Base-by-base conservation (phyloP, 2,329 filamentous ascomycete species). In the Scedosporium apiospermum region DNA sequence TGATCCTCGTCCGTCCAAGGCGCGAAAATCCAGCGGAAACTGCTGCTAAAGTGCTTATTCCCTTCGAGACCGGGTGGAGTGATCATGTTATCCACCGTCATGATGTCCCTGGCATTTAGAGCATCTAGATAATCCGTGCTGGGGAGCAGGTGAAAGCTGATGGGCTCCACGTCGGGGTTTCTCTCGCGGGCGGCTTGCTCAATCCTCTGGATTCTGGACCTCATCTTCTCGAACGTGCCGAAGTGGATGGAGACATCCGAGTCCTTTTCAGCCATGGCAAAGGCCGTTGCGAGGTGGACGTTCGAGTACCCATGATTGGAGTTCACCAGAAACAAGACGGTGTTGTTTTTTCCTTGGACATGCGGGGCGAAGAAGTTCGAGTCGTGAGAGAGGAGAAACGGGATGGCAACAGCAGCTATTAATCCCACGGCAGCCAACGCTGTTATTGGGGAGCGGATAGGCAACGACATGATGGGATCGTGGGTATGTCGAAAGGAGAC, bases 261-360 rank as follows among this genome's bases (percentile, higher is more conserved):
- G 27, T 74, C 65, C 1, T 69, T 66, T 18, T 75, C 72, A 2
- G 76, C 57, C 5, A 77, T 64, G 0, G 73, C 70, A 1, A 69
- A 68, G n/a, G 67, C 65, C 4, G 74, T 74, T 4, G 74, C 72
- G 12, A 76, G 63, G 60, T 72, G 72, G 18, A 75, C 73, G 57
- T 77, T 77, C 9, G 70, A 71, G 7, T 74, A 67, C 30, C 75
- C 74, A 59, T 69, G 68, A 7, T 73, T 70, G 7, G 65, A 65
- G 63, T 71, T 71, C 21, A 69, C 68, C 44, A 76, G 57, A 63
- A 76, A 71, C 9, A 76, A 70, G 14, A 74, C 68, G 1, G 71
- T 73, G 55, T 71, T 71, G 59, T 72, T 70, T 7, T 62, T 62
- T 4, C 70, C 69, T 23, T 62, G 44, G 16, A 61, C 60, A 30